Percentiles rank a stretch among this genome's conserved stretches.
Evolutionary conservation across 2,329 filamentous ascomycete genomes (phyloP).

Genomic region (Septoria linicola): DNA sequence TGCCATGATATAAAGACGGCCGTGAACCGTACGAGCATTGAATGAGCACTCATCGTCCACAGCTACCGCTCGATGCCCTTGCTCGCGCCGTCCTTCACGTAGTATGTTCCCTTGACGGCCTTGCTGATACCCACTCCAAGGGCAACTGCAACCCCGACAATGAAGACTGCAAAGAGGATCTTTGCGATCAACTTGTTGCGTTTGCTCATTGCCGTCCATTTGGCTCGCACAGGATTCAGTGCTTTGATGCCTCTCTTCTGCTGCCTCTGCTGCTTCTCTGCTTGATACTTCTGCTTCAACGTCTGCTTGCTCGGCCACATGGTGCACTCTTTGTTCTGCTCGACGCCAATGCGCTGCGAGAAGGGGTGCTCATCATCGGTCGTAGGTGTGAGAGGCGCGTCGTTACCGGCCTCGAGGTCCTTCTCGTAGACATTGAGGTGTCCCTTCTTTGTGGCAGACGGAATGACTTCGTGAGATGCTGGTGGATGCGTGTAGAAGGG

Average conservation of each 20-base stretch:
- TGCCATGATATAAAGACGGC: neutral
- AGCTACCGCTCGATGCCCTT: constrained; percentile 15
- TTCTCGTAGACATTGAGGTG: constrained; percentile 36
- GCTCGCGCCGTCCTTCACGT: constrained; percentile 39
- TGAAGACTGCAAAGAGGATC: constrained; percentile 47
- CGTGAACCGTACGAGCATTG: neutral
- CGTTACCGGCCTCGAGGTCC: constrained; percentile 41
- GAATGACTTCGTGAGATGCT: constrained; percentile 42
- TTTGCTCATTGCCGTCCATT: constrained; percentile 43
- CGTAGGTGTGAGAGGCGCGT: constrained; percentile 36
- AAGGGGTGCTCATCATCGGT: constrained; percentile 41
- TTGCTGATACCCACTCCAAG: constrained; percentile 51
- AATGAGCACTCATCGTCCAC: neutral
- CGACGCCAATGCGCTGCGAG: constrained; percentile 43
- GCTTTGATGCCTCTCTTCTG: constrained; percentile 40
- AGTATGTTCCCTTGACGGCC: constrained; percentile 51
- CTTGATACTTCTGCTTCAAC: constrained; percentile 44
- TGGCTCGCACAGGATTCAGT: constrained; percentile 28
- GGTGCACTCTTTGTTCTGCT: constrained; percentile 50
- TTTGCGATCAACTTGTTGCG: constrained; percentile 47
- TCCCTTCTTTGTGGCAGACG: constrained; percentile 30
- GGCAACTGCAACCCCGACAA: constrained; percentile 49
- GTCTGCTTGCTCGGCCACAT: constrained; percentile 54
- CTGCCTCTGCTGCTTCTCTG: constrained; percentile 37
- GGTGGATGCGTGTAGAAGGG: constrained; percentile 51